Conservation (phyloP, 768 basidiomycete genomes). For the Lactarius evosmus region DNA sequence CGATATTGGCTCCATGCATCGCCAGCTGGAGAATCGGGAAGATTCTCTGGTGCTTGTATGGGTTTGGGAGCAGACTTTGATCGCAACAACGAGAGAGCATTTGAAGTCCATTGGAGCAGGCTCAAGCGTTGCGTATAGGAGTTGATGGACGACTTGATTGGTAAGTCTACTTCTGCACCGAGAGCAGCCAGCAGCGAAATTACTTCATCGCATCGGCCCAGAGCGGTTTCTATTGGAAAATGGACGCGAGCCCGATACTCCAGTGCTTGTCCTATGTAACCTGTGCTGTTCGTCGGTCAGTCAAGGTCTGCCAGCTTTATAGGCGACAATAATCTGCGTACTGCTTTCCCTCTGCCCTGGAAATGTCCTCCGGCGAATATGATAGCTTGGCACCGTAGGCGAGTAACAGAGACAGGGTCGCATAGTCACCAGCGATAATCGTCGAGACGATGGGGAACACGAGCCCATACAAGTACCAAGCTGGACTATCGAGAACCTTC, state of each 20-base stretch:
- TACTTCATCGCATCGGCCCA: conserved; percentile 30
- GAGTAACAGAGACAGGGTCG: conserved; percentile 33
- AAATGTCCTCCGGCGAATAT: conserved; percentile 32
- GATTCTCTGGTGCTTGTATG: neutral
- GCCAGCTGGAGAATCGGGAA: conserved; percentile 2
- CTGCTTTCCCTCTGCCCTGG: conserved; percentile 29
- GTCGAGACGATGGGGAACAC: conserved; percentile 34
- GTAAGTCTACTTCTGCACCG: conserved; percentile 31
- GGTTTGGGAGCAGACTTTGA: neutral
- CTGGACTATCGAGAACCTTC: conserved; percentile 33
- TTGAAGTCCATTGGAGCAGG: conserved; percentile 30
- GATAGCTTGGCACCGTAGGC: conserved; percentile 33
- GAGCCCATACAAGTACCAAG: conserved; percentile 9
- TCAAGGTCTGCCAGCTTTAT: neutral
- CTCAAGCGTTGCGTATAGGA: neutral
- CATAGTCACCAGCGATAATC: conserved; percentile 30
- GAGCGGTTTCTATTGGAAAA: conserved; percentile 33
- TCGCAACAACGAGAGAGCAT: conserved; percentile 1
- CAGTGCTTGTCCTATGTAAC: neutral
- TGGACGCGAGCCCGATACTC: conserved; percentile 3
- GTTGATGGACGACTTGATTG: neutral
- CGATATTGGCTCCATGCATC: conserved; percentile 10
- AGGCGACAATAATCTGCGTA: conserved; percentile 1
- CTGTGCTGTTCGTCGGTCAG: neutral
- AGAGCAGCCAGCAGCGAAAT: conserved; percentile 32